Percentiles rank a stretch among this genome's conserved stretches.
Evolutionary conservation across 441 rosid species (phyloP).

Genomic region (Pelargonium citronellum): DNA sequence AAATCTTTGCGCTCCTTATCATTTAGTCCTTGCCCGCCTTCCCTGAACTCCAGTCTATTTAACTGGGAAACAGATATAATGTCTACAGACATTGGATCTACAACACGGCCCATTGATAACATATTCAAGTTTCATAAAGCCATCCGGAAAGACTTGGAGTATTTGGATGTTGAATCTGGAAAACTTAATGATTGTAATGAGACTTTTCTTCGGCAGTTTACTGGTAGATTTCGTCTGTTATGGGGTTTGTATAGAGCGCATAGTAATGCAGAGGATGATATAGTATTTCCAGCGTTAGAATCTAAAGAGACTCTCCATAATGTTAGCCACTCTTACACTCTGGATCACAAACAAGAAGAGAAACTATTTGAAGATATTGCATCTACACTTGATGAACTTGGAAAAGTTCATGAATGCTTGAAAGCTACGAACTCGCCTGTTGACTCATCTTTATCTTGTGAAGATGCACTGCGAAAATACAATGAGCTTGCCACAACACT

Average conservation of each 20-base stretch:
- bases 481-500: conserved; percentile 61
- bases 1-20: conserved; percentile 60
- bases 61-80: conserved; percentile 58
- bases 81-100: conserved; percentile 33
- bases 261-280: conserved; percentile 79
- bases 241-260: conserved; percentile 79
- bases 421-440: conserved; percentile 14
- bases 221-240: conserved; percentile 65
- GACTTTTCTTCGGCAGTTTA: conserved; percentile 54
- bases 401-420: conserved; percentile 44
- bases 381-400: conserved; percentile 47
- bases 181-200: conserved; percentile 55
- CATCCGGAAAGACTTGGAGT: conserved; percentile 69
- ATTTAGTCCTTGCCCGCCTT: conserved; percentile 50
- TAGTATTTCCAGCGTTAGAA: conserved; percentile 67
- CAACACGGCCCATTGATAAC: conserved; percentile 59
- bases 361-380: conserved; percentile 61
- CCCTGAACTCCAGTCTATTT: conserved; percentile 66
- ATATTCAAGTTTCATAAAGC: conserved; percentile 79
- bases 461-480: conserved; percentile 30
- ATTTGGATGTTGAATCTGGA: conserved; percentile 67
- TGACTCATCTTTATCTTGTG: conserved; percentile 20
- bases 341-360: conserved; percentile 62
- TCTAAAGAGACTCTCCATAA: conserved; percentile 70
- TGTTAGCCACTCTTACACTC: conserved; percentile 69